Conservation (phyloP, 1,139 yeast species). For the Suhomyces bokatorum region DNA sequence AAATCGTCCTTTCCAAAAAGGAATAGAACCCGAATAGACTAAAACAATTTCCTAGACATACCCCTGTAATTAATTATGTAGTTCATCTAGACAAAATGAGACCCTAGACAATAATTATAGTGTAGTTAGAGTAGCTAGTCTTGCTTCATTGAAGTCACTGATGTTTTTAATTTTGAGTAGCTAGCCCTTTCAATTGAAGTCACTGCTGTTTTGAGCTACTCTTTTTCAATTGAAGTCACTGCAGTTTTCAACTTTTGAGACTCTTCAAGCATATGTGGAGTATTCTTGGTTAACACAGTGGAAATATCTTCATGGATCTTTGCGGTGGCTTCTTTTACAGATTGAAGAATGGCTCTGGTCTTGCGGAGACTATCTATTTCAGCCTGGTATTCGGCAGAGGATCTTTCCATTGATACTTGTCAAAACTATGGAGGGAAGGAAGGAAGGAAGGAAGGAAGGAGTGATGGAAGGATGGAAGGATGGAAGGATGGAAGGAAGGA, state of each 20-base stretch:
- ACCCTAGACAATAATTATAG: too few species aligned
- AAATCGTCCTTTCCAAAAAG: constrained; percentile 17
- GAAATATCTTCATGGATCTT: constrained; percentile 29
- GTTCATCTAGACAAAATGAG: too few species aligned
- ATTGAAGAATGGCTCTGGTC: constrained; percentile 32
- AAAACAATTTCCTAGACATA: too few species aligned
- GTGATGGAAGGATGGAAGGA: too few species aligned
- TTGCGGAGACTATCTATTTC: constrained; percentile 27
- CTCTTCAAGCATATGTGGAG: constrained; percentile 11
- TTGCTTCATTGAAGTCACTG: too few species aligned
- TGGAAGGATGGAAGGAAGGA: too few species aligned
- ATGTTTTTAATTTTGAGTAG: too few species aligned
- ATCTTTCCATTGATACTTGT: not conserved
- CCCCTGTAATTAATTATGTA: too few species aligned
- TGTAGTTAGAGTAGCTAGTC: too few species aligned
- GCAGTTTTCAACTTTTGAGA: constrained; percentile 5
- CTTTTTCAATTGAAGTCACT: constrained; percentile 1
- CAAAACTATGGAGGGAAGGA: not conserved
- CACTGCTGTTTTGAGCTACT: too few species aligned
- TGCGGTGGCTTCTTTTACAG: constrained; percentile 29
- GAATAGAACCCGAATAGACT: not conserved
- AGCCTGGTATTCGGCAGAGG: constrained; percentile 3
- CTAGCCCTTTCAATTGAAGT: too few species aligned
- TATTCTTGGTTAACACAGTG: constrained; percentile 19
- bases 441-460: too few species aligned